A percentile compares a stretch with the other conserved stretches of the same genome.
phyloP scores from a whole-genome alignment of 768 basidiomycete species.

The Pleurotus tuoliensis region DNA sequence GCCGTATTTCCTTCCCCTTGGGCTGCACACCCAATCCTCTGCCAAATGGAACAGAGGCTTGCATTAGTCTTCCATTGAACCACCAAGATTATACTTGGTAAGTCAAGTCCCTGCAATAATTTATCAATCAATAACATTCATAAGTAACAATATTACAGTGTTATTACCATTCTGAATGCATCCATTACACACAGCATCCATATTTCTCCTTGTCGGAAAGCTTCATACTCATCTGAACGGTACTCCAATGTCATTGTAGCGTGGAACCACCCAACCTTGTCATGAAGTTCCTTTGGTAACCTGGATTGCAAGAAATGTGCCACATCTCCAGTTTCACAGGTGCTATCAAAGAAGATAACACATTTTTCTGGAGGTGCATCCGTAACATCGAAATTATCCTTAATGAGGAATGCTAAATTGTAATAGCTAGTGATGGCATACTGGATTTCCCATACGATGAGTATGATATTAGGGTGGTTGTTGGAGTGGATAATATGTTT shows the following conservation, averaged over 20 bases:
- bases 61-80: slow-evolving; percentile 28
- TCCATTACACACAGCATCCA: slow-evolving; percentile 26
- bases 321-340: slow-evolving; percentile 12
- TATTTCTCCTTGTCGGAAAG: slow-evolving; percentile 11
- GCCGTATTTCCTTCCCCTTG: slow-evolving; percentile 9
- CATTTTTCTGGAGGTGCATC: slow-evolving; percentile 10
- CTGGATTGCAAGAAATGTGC: slow-evolving; percentile 8
- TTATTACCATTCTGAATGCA: slow-evolving; percentile 31
- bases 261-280: slow-evolving; percentile 23
- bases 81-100: slow-evolving; percentile 28
- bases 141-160: no score
- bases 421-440: slow-evolving; percentile 19
- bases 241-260: slow-evolving; percentile 20
- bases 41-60: slow-evolving; percentile 24
- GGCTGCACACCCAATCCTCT: slow-evolving; percentile 30
- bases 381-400: slow-evolving; percentile 6
- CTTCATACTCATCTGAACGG: slow-evolving; percentile 12
- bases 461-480: slow-evolving; percentile 27
- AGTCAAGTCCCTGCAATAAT: slow-evolving; percentile 29
- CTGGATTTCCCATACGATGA: slow-evolving; percentile 20
- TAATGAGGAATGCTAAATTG: slow-evolving; percentile 22
- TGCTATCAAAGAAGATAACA: slow-evolving; percentile 25
- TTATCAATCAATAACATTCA: not conserved
- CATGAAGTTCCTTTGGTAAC: slow-evolving; percentile 6
- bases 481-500: slow-evolving; percentile 18